phyloP scores from a whole-genome alignment of 768 basidiomycete genomes.

The Mycena galopus region DNA sequence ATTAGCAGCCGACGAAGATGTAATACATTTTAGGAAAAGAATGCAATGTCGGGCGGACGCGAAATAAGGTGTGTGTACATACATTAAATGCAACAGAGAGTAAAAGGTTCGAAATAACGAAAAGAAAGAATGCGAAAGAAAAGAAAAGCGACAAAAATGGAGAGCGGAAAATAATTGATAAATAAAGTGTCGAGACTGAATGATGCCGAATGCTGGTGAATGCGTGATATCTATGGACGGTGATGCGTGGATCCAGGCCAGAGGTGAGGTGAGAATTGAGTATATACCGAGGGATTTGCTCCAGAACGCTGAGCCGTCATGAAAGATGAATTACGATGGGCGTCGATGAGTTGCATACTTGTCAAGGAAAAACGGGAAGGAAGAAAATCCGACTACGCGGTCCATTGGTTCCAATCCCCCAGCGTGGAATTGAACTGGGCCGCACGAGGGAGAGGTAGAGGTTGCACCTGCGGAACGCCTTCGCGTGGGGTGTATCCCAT shows the following conservation, averaged over 20 bases:
- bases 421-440: constrained; percentile 36
- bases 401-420: constrained; percentile 52
- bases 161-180: neutral
- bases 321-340: constrained; percentile 30
- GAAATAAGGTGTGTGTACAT: constrained; percentile 19
- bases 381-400: constrained; percentile 30
- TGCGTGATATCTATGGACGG: constrained; percentile 12
- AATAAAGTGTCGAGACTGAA: constrained; percentile 21
- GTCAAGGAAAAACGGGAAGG: constrained; percentile 29
- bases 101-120: neutral
- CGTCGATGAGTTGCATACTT: constrained; percentile 15
- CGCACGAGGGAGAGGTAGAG: constrained; percentile 30
- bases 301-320: constrained; percentile 30
- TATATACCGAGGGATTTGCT: constrained; percentile 10
- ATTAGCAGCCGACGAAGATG: neutral
- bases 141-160: neutral
- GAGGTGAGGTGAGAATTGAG: constrained; percentile 15
- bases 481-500: constrained; percentile 40
- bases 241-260: constrained; percentile 24
- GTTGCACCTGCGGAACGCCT: constrained; percentile 29
- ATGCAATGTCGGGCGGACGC: constrained; percentile 39
- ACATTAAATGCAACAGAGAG: constrained; percentile 5
- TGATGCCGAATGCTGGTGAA: constrained; percentile 19
- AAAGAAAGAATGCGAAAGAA: neutral
- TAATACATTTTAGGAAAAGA: constrained; percentile 29